These are phyloP conservation scores for Trichoderma simmonsii DNA, from an alignment of 2,329 filamentous ascomycete species.

Conservation along the genomic window DNA sequence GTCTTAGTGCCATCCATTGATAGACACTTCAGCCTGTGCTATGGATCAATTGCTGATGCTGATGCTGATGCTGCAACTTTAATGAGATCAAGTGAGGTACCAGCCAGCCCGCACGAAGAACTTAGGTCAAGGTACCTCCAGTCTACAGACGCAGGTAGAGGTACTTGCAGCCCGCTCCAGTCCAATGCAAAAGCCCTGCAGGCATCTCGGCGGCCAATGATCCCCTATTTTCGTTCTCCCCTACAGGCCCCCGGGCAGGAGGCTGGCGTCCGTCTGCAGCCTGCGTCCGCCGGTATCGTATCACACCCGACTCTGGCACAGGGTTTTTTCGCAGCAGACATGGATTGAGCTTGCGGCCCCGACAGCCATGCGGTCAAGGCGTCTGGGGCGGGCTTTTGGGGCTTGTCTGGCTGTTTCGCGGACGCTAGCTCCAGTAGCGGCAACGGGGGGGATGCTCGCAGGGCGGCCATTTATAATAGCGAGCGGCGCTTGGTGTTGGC, in stretches of 20 bases:
- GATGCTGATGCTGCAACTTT: no score
- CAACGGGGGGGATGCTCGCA: background rate
- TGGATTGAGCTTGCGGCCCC: conserved; percentile 5
- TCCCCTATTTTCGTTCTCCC: conserved; percentile 18
- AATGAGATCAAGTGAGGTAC: background rate
- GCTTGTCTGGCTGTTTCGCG: conserved; percentile 8
- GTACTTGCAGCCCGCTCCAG: background rate
- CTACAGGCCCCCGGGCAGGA: conserved; percentile 7
- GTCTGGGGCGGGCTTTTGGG: conserved; percentile 11
- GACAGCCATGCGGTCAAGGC: conserved; percentile 18
- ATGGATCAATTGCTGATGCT: no score
- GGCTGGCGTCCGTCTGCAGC: conserved; percentile 3
- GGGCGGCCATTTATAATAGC: background rate
- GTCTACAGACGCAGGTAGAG: background rate
- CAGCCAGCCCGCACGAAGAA: background rate
- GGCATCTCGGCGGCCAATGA: background rate
- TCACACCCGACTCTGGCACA: conserved; percentile 9
- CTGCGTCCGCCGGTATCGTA: conserved; percentile 18
- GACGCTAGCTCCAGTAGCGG: background rate
- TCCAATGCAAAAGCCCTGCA: background rate
- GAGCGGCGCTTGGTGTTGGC: background rate
- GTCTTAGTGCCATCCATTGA: no score
- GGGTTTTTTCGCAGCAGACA: background rate
- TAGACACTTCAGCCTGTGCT: no score
- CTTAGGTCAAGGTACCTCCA: background rate